phyloP scores from a whole-genome alignment of 257 asterid species.

The Jacaranda copaia region DNA sequence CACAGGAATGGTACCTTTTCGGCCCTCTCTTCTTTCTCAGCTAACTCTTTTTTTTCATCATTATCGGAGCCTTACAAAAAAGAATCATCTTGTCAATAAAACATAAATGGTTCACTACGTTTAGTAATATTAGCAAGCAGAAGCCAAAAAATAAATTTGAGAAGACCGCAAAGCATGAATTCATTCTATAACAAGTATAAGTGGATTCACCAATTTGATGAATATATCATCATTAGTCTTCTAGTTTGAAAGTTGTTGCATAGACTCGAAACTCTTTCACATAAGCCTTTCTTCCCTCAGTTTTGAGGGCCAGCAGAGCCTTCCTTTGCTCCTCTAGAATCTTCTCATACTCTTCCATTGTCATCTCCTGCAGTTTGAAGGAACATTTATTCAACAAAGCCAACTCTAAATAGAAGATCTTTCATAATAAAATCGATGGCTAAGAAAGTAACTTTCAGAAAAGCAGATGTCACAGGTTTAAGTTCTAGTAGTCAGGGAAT shows the following conservation, averaged over 20 bases:
- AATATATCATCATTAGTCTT: conserved; percentile 66
- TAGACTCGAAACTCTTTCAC: conserved; percentile 71
- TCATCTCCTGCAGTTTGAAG: conserved; percentile 73
- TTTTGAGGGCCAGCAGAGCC: conserved; percentile 66
- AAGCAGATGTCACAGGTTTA: neutral
- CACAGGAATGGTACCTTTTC: conserved; percentile 61
- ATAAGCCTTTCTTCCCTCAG: conserved; percentile 92
- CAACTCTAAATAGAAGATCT: neutral
- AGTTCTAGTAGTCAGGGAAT: neutral
- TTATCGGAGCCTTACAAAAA: conserved; percentile 67
- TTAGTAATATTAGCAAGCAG: neutral
- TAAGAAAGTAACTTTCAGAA: neutral
- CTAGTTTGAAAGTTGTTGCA: conserved; percentile 89
- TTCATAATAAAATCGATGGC: neutral
- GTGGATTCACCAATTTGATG: conserved; percentile 71
- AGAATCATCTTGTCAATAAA: neutral
- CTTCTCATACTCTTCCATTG: conserved; percentile 93
- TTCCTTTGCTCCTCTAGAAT: conserved; percentile 81
- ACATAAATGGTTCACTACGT: neutral
- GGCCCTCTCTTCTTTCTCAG: conserved; percentile 85
- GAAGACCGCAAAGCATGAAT: neutral
- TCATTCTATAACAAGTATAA: conserved; percentile 2
- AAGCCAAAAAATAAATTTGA: neutral
- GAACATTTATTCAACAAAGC: neutral
- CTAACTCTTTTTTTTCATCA: conserved; percentile 75